A percentile compares a stretch with the other conserved stretches of the same genome.
Evolutionary conservation across 106 monocot species (phyloP).

Genomic region (Dendrobium chrysotoxum): DNA sequence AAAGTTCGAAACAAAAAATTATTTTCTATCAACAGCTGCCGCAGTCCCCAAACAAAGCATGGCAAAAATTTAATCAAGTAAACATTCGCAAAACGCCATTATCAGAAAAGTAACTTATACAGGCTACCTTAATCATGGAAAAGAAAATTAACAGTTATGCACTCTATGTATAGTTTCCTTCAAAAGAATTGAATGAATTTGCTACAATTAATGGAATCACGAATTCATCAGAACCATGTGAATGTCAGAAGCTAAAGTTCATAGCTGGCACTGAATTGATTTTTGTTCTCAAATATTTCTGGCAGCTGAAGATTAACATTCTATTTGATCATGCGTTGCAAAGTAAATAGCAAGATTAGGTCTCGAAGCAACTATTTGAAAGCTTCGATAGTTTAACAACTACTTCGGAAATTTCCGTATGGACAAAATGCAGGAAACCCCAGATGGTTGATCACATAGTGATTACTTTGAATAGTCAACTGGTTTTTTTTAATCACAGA

Average conservation of each 20-base stretch:
- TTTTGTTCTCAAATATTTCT: background rate
- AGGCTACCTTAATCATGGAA: background rate
- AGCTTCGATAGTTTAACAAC: background rate
- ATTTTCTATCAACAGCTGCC: background rate
- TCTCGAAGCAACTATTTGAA: background rate
- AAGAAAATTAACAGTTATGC: background rate
- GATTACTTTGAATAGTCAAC: background rate
- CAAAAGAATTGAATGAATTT: background rate
- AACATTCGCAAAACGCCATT: background rate
- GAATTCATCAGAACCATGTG: background rate
- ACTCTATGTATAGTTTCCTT: constrained; percentile 1
- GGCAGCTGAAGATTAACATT: background rate
- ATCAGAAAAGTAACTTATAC: background rate
- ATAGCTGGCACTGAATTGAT: background rate
- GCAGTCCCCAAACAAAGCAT: background rate
- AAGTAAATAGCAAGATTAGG: background rate
- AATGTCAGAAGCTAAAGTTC: background rate
- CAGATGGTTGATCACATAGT: background rate
- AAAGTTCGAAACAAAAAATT: background rate
- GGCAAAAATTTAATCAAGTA: background rate
- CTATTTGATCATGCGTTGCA: background rate
- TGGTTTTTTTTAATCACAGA: background rate
- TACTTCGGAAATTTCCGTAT: background rate
- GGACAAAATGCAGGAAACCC: background rate
- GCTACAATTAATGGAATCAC: background rate